These are phyloP conservation scores for Colletotrichum liaoningense DNA, from an alignment of 2,329 filamentous ascomycete genomes.

Conservation along the genomic window DNA sequence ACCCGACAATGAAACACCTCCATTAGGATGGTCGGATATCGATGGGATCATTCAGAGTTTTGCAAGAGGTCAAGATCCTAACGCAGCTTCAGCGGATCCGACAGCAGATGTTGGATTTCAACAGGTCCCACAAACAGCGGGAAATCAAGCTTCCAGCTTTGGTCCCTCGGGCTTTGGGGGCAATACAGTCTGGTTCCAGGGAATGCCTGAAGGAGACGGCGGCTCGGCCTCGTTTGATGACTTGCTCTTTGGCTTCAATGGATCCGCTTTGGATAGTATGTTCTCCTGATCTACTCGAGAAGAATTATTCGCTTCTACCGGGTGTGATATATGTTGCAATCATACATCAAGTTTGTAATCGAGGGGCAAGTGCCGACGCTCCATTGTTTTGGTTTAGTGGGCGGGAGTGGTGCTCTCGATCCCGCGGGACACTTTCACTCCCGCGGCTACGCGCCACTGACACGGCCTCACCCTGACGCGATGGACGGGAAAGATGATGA, in stretches of 20 bases:
- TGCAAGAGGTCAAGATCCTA: constrained; percentile 38
- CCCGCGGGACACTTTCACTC: constrained; percentile 16
- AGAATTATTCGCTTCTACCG: fast-evolving
- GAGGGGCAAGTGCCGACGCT: not conserved
- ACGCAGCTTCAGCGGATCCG: not conserved
- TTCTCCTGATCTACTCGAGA: constrained; percentile 13
- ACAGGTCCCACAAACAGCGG: not conserved
- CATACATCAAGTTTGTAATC: not conserved
- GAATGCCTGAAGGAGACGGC: constrained; percentile 14
- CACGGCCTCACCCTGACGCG: not conserved
- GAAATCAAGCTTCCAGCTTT: not conserved
- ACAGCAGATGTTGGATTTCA: not conserved
- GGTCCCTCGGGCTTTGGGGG: not conserved
- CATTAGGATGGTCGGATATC: constrained; percentile 45
- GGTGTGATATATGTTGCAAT: too few relatives aligned
- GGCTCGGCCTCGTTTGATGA: constrained; percentile 41
- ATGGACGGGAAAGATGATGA: not conserved
- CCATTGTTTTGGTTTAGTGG: not conserved
- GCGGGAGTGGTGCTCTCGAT: not conserved
- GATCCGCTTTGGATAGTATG: constrained; percentile 42
- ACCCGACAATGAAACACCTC: constrained; percentile 8
- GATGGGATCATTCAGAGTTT: constrained; percentile 52
- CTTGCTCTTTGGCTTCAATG: constrained; percentile 46
- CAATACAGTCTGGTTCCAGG: constrained; percentile 4
- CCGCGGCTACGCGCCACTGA: constrained; percentile 3